Evolutionary conservation across 1,284 basidiomycete genomes (phyloP).

Genomic region (Cryptococcus neoformans): DNA sequence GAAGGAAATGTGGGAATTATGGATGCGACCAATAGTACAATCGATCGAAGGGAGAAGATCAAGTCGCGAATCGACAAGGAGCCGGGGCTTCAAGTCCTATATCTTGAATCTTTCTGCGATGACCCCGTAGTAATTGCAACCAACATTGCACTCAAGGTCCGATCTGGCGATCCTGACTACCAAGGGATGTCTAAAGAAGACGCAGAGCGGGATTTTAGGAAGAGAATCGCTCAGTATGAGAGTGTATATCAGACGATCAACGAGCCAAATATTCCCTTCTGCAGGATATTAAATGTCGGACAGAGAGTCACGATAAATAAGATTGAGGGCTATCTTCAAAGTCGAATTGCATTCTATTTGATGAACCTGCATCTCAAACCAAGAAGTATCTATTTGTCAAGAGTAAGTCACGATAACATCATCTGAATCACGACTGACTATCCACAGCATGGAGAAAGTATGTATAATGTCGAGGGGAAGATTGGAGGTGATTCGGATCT

Average conservation of each 20-base stretch:
- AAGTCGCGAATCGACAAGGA: slow-evolving; percentile 80
- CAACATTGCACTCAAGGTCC: slow-evolving; percentile 94
- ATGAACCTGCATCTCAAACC: slow-evolving; percentile 99
- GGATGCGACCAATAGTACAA: slow-evolving; percentile 93
- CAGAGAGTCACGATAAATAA: slow-evolving; percentile 76
- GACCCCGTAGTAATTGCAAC: slow-evolving; percentile 91
- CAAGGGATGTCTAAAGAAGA: slow-evolving; percentile 79
- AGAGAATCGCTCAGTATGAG: slow-evolving; percentile 90
- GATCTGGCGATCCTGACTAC: slow-evolving; percentile 97
- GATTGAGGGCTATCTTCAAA: slow-evolving; percentile 90
- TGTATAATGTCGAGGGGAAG: slow-evolving; percentile 94
- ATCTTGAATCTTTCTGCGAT: slow-evolving; percentile 91
- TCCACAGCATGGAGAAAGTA: slow-evolving; percentile 91
- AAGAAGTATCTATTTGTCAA: slow-evolving; percentile 91
- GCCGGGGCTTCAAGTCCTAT: slow-evolving; percentile 85
- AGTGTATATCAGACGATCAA: slow-evolving; percentile 93
- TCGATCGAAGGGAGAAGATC: slow-evolving; percentile 72
- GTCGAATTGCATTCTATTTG: slow-evolving; percentile 95
- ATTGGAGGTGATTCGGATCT: slow-evolving; percentile 94
- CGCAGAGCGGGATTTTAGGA: slow-evolving; percentile 85
- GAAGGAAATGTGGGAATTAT: slow-evolving; percentile 97
- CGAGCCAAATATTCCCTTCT: slow-evolving; percentile 79
- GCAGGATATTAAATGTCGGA: slow-evolving; percentile 86
- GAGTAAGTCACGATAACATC: slow-evolving; percentile 56
- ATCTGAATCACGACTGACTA: background rate